Percentiles rank a stretch among this genome's conserved stretches.
Evolutionary conservation across 345 rosid species (phyloP).

Genomic region (Brassica incana): DNA sequence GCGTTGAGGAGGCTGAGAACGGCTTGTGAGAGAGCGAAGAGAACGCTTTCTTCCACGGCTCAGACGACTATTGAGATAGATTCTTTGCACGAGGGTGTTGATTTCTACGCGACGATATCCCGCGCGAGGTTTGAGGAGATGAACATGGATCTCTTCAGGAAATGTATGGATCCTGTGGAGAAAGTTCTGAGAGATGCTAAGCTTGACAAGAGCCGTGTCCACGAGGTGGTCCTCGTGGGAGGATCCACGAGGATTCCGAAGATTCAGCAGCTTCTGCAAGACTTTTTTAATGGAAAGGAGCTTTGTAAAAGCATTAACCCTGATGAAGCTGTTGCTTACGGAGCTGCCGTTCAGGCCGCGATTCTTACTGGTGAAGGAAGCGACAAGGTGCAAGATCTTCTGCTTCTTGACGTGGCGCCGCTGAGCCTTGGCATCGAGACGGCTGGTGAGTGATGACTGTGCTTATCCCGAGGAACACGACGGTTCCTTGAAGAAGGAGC

Average conservation of each 20-base stretch:
- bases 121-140: conserved; percentile 53
- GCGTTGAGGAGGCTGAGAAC: conserved; percentile 73
- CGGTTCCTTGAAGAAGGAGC: conserved; percentile 49
- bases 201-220: conserved; percentile 41
- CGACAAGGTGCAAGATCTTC: conserved; percentile 47
- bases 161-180: conserved; percentile 53
- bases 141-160: conserved; percentile 51
- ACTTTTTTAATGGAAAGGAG: conserved; percentile 51
- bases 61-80: conserved; percentile 52
- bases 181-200: conserved; percentile 45
- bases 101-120: conserved; percentile 45
- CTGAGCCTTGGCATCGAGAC: conserved; percentile 51
- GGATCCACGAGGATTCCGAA: conserved; percentile 54
- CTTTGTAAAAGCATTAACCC: conserved; percentile 52
- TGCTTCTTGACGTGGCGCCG: conserved; percentile 48
- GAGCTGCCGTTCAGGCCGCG: conserved; percentile 54
- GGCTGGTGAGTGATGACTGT: conserved; percentile 51
- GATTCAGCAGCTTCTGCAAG: conserved; percentile 47
- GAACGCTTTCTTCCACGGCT: conserved; percentile 57
- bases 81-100: conserved; percentile 49
- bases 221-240: conserved; percentile 49
- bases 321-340: conserved; percentile 51
- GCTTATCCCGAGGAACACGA: conserved; percentile 49
- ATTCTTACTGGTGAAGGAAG: conserved; percentile 50
- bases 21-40: conserved; percentile 70